Evolutionary conservation across 2,329 filamentous ascomycete species (phyloP), one percentile per base, ranked within the genome.

Genomic region (Chaetomiaceae sp.): DNA sequence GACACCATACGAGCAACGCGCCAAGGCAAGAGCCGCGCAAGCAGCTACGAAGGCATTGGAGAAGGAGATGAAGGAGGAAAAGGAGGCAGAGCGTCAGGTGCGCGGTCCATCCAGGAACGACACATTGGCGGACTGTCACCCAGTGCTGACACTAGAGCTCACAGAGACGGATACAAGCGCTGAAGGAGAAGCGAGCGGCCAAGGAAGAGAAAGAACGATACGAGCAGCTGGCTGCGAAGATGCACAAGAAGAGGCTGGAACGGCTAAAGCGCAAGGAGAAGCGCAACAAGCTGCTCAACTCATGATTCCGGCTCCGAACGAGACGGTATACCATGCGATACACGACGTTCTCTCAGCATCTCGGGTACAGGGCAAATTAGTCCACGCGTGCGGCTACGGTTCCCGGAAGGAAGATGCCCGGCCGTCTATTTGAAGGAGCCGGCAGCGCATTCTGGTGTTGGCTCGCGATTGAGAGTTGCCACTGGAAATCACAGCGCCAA

Each of bases 241-340:
- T 99, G 94, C 92, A 97, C 75, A 84, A 83, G 72, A 97, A 96
- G 80, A 81, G 91, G 57, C 87, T 97, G 12, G 94, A 99, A 74
- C 83, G 94, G 64, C 73, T 96, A 71, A 96, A 91, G 84, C 83
- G 91, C 68, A 88, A 90, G 72, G 94, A 99, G 78, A 97, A 97
- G 85, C 84, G 94, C 68, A 99, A 92, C 73, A 94, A 92, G 76
- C 74, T 90, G 69, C 68, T 87, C 65, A 85, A 85, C 69, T 85
- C 83, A 56, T 86, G 75, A 80, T 57, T 43, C 3, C n/a, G 29
- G 19, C 14, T 4, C 31, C 33, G 43, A 9, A 34, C 17, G 27
- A 25, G 22, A 39, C 29, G 15, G 29, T 27, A 12, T 27, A 34
- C 44, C 36, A 23, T 33, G 19, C 17, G 31, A 22, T 14, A 19